Conservation (phyloP, 179 eudicot species). For the Vitellaria paradoxa region DNA sequence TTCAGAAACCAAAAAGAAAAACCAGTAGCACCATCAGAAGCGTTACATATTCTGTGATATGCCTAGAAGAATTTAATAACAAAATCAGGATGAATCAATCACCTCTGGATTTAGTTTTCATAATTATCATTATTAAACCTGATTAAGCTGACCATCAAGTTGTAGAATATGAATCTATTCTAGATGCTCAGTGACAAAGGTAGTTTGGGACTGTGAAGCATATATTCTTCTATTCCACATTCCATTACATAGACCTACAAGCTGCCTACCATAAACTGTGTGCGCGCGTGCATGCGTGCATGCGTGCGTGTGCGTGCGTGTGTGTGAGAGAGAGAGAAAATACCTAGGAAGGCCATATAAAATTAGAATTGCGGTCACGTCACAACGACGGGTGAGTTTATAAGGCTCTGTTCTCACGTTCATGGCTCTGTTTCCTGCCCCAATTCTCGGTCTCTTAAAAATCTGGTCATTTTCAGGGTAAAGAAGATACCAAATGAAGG, state of each 20-base stretch:
- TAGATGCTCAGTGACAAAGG: not conserved
- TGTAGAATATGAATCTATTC: not conserved
- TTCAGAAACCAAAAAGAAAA: not conserved
- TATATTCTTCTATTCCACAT: not conserved
- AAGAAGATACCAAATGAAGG: not conserved
- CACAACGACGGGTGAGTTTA: conserved; percentile 78
- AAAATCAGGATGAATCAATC: not conserved
- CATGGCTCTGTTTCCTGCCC: conserved; percentile 53
- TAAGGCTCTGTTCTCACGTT: conserved; percentile 81
- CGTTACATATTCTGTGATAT: not conserved
- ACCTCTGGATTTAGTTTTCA: not conserved
- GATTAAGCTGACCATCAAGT: not conserved
- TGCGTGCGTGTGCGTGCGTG: no score
- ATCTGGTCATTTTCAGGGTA: conserved; percentile 31
- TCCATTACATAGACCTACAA: not conserved
- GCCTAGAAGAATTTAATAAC: not conserved
- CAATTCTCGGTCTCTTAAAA: conserved; percentile 60
- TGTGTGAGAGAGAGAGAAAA: conserved; percentile 7
- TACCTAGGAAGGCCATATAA: conserved; percentile 93
- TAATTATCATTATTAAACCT: not conserved
- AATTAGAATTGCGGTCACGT: conserved; percentile 88
- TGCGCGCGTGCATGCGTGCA: no score
- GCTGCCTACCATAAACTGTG: not conserved
- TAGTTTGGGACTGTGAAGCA: not conserved
- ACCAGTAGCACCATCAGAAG: not conserved